Evolutionary conservation across 2,329 filamentous ascomycete genomes (phyloP).

Genomic region (Talaromyces sp.): DNA sequence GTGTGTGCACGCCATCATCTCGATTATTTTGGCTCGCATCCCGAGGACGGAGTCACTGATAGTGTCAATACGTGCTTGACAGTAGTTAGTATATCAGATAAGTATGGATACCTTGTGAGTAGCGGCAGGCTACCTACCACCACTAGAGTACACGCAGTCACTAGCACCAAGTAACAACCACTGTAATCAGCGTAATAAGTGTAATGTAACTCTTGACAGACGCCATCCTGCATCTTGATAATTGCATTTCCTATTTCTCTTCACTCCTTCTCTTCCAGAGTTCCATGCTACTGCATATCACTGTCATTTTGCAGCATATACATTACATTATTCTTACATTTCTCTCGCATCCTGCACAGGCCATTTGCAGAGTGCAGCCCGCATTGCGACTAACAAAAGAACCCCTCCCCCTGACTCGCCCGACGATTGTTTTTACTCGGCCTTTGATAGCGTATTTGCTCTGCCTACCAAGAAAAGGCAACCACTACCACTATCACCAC

Average conservation of each 20-base stretch:
- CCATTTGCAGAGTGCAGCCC: background rate
- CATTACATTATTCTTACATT: background rate
- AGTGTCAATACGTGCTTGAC: background rate
- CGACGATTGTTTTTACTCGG: slow-evolving; percentile 1
- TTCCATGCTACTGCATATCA: background rate
- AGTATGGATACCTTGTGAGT: background rate
- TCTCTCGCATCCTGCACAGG: background rate
- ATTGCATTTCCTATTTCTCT: background rate
- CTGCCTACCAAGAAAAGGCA: background rate
- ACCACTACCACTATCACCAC: background rate
- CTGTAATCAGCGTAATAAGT: too few species aligned
- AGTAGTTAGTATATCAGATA: background rate
- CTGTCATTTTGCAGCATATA: background rate
- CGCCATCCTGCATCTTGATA: background rate
- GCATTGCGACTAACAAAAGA: background rate
- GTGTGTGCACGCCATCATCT: slow-evolving; percentile 4
- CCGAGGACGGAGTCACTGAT: background rate
- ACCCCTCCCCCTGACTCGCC: slow-evolving; percentile 2
- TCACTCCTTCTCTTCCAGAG: background rate
- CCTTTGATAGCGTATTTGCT: background rate
- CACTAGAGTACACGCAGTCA: background rate
- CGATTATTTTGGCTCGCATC: background rate
- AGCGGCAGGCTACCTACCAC: background rate
- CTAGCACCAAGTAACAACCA: background rate
- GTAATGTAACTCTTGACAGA: slow-evolving; percentile 4